Evolutionary conservation across 1,284 basidiomycete species (phyloP).

Genomic region (Pyrrhoderma noxium): DNA sequence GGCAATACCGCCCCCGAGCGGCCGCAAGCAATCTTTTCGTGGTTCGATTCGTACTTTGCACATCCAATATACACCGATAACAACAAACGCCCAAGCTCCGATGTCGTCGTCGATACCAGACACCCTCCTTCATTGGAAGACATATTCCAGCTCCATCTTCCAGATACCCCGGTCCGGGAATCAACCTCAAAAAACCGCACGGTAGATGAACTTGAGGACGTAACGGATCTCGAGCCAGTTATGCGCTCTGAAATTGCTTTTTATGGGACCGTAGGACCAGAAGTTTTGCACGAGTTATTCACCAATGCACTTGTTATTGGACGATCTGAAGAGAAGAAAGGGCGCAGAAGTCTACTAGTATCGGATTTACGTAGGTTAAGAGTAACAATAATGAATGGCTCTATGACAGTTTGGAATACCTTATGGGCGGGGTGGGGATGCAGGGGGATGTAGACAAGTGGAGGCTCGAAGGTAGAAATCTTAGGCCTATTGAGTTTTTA

Average conservation of each 20-base stretch:
- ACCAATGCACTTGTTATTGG: background rate
- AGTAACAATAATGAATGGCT: conserved; percentile 1
- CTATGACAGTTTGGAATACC: conserved; percentile 17
- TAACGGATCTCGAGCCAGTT: conserved; percentile 2
- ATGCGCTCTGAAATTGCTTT: conserved; percentile 10
- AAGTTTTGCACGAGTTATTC: conserved; percentile 6
- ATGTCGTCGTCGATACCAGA: background rate
- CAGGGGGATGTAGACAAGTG: conserved; percentile 16
- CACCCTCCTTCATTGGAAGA: background rate
- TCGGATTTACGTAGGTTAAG: background rate
- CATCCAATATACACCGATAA: conserved; percentile 2
- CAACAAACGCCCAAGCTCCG: background rate
- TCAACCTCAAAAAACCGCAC: conserved; percentile 1
- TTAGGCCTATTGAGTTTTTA: conserved; percentile 19
- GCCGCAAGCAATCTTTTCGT: background rate
- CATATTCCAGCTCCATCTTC: background rate
- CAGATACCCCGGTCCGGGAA: background rate
- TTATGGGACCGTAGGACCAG: background rate
- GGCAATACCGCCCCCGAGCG: background rate
- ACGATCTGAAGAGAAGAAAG: background rate
- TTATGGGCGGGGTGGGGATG: conserved; percentile 20
- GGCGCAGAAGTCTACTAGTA: no score
- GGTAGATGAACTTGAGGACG: background rate
- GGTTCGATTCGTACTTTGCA: conserved; percentile 8
- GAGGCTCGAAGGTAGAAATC: conserved; percentile 12